Base-by-base conservation (phyloP, 495 filamentous ascomycete species). In the Penicillium simplicissimum region DNA sequence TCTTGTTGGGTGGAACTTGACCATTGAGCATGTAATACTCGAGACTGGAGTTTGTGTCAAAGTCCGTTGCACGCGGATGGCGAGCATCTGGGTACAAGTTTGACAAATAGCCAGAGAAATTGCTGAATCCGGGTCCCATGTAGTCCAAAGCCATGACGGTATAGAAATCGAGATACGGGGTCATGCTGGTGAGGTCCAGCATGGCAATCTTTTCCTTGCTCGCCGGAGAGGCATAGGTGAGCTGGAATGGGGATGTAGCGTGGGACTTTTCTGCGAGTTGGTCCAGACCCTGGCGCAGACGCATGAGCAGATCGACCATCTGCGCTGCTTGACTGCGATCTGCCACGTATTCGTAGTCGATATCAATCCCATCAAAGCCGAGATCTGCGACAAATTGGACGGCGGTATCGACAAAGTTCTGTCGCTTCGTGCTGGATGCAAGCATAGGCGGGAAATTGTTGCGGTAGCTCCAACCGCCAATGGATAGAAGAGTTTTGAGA, bases 311-410 rank as follows among this genome's bases (percentile, higher is more conserved):
- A 25, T 48, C 43, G 43, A 48, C 43, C 43, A 48, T 48, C 43
- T 48, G 43, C 23, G 43, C 43, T 21, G 43, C 43, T 13, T 48
- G 43, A 25, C 10, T 48, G 17, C n/a, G n/a, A 17, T 48, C 43
- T 25, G 43, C 43, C 23, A 48, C 43, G 43, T 48, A 48, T 17
- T 48, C 43, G 8, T 48, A 48, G 43, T 48, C 43, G 43, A 48
- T 48, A 25, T 48, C 43, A 13, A 48, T 23, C 17, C 43, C 43
- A 48, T 48, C 43, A 17, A 48, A 48, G 43, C 43, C 43, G 43
- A 48, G 43, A 48, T 48, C 43, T 6, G 43, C 43, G 17, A 48
- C 43, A 13, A 48, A 48, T 25, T 48, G 43, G 7, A 48, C 43
- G 23, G 43, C 43, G 10, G 19, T 21, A 25, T 48, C 17, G 10